Conservation (phyloP, 371 early-diverging fungal genomes). For the Batrachochytrium dendrobatidis region DNA sequence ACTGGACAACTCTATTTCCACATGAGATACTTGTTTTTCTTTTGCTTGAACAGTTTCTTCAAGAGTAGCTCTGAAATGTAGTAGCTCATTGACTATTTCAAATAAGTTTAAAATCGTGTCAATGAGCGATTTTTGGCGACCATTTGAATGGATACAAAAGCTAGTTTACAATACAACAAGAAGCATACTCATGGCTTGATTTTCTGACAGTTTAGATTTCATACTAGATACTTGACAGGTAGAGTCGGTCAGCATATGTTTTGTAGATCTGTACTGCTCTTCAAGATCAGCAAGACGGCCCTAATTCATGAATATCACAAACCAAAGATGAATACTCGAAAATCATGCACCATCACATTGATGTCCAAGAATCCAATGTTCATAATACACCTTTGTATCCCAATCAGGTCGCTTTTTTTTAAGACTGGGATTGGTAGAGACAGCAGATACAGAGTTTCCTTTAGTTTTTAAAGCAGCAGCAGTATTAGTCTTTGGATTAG, state of each 20-base stretch:
- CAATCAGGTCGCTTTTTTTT: too few relatives aligned
- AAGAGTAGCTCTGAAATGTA: conserved; percentile 40
- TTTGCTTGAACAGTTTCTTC: conserved; percentile 48
- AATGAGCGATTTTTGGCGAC: too few relatives aligned
- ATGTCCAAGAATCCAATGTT: too few relatives aligned
- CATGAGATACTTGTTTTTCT: conserved; percentile 49
- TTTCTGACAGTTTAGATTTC: conserved; percentile 4
- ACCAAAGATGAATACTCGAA: too few relatives aligned
- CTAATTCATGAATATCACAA: conserved; percentile 8
- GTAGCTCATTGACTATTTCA: conserved; percentile 44
- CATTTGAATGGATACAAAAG: not conserved
- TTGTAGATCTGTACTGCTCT: conserved; percentile 12
- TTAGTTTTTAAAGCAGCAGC: too few relatives aligned
- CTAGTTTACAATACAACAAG: not conserved
- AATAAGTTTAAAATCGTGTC: not conserved
- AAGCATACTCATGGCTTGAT: conserved; percentile 9
- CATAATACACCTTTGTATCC: too few relatives aligned
- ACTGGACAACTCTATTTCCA: conserved; percentile 40
- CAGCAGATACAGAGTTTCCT: too few relatives aligned
- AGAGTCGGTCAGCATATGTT: conserved; percentile 5
- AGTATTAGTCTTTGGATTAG: too few relatives aligned
- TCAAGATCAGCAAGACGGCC: conserved; percentile 50
- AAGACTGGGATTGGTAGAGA: too few relatives aligned
- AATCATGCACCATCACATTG: too few relatives aligned
- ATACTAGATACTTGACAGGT: not conserved